Evolutionary conservation across 2,329 filamentous ascomycete species (phyloP).

Genomic region (Fusarium citri): DNA sequence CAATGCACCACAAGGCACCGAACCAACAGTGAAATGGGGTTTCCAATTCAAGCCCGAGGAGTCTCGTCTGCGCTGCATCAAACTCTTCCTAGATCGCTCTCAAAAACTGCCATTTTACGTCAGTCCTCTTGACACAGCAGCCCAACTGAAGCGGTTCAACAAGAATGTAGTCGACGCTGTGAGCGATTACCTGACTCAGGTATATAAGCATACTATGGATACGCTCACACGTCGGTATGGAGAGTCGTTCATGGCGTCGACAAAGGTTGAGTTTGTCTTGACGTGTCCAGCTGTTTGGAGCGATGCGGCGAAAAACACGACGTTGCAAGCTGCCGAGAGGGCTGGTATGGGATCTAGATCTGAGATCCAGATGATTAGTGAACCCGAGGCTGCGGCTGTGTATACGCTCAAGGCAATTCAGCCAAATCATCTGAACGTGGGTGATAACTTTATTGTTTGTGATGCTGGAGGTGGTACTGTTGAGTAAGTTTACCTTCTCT

Average conservation of each 20-base stretch:
- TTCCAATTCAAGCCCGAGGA: conserved; percentile 86
- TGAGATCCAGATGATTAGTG: conserved; percentile 82
- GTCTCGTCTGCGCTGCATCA: conserved; percentile 81
- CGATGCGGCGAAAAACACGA: conserved; percentile 86
- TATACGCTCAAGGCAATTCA: conserved; percentile 85
- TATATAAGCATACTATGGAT: conserved; percentile 83
- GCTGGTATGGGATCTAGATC: conserved; percentile 80
- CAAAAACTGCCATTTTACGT: conserved; percentile 86
- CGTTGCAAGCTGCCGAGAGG: conserved; percentile 78
- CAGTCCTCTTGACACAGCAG: conserved; percentile 79
- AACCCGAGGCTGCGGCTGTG: conserved; percentile 83
- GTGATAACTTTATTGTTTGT: conserved; percentile 73
- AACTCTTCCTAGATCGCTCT: conserved; percentile 83
- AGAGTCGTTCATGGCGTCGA: conserved; percentile 80
- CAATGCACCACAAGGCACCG: conserved; percentile 49
- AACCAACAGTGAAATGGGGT: conserved; percentile 76
- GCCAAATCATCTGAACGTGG: conserved; percentile 77
- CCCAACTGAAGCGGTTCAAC: conserved; percentile 77
- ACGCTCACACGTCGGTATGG: conserved; percentile 80
- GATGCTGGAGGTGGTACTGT: conserved; percentile 74
- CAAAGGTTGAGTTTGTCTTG: conserved; percentile 81
- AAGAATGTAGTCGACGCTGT: conserved; percentile 85
- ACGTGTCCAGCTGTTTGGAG: conserved; percentile 89
- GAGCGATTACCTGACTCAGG: conserved; percentile 80
- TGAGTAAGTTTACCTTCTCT: conserved; percentile 61